Base-by-base conservation (phyloP, 177 flowering plant genomes). In the Vitis hybrid region DNA sequence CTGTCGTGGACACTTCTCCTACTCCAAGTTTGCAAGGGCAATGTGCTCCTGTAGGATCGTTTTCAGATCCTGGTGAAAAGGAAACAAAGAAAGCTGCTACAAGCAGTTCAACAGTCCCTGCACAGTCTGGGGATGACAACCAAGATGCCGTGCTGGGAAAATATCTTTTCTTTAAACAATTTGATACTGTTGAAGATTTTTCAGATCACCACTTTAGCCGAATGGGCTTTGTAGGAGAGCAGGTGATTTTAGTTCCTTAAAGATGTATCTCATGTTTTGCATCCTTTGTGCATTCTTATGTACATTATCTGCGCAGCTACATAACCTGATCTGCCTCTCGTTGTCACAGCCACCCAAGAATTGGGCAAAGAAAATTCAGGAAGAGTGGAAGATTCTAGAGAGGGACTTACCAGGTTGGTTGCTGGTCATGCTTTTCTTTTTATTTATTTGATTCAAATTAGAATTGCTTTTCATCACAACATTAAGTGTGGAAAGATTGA, bases 351-450 rank as follows among this genome's bases (percentile, higher is more conserved):
- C 79, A 48, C 56, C 78, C 3, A 78, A 75, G 68, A 66, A 56
- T 26, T 82, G 87, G 83, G 68, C 72, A 32, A 82, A 78, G 63
- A 70, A 72, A 71, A 79, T 84, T 74, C 82, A 75, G 59, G 83
- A 81, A 1, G 87, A 84, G 62, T 84, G 87, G 87, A 81, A 69
- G 63, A 78, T 79, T 60, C 65, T 84, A 55, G 80, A 81, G 73
- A 72, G 60, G 18, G 75, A 78, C 51, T 77, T 84, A 34, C 83
- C 82, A n/a, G 85, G 83, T 84, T 34, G 75, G 66, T 70, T 67
- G 45, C 49, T 49, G 18, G 26, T 11, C 32, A 10, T 1, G 5
- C 34, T 12, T 32, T 32, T 3, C 12, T 60, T 32, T 13, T 14
- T 40, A 40, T 40, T 40, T 40, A 40, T 40, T 40, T 40, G 45